Percentiles rank a stretch among this genome's conserved stretches.
Evolutionary conservation across 345 rosid species (phyloP).

Genomic region (Pugionium cornutum): DNA sequence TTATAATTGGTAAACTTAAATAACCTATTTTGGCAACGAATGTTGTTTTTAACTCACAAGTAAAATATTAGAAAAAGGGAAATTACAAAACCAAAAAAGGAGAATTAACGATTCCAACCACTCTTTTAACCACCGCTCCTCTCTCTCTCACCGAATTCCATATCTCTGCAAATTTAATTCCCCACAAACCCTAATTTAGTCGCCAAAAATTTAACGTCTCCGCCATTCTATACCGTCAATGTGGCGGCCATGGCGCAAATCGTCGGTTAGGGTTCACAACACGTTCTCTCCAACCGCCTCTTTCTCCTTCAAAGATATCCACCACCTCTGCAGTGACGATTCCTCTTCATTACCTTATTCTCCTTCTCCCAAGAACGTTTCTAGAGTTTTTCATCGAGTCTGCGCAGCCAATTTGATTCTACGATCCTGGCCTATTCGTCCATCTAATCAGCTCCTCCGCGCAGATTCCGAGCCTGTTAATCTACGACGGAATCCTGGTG

Average conservation of each 20-base stretch:
- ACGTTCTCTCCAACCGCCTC: conserved; percentile 42
- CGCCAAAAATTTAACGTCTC: neutral
- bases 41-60: conserved; percentile 23
- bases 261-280: conserved; percentile 55
- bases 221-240: conserved; percentile 52
- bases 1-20: conserved; percentile 31
- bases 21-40: conserved; percentile 26
- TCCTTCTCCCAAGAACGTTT: conserved; percentile 33
- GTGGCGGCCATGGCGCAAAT: conserved; percentile 87
- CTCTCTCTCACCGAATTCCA: neutral
- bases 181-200: conserved; percentile 34
- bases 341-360: conserved; percentile 34
- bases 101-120: conserved; percentile 23
- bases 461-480: conserved; percentile 17
- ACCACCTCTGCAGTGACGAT: conserved; percentile 52
- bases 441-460: conserved; percentile 31
- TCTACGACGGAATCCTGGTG: conserved; percentile 1
- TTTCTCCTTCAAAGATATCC: conserved; percentile 76
- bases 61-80: neutral
- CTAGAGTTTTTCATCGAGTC: conserved; percentile 64
- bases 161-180: conserved; percentile 37
- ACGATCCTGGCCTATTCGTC: conserved; percentile 48
- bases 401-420: conserved; percentile 51
- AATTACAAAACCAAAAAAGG: neutral
- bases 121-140: too few species aligned